Evolutionary conservation across 2,329 filamentous ascomycete species (phyloP).

Genomic region (Pezicula radicicola): DNA sequence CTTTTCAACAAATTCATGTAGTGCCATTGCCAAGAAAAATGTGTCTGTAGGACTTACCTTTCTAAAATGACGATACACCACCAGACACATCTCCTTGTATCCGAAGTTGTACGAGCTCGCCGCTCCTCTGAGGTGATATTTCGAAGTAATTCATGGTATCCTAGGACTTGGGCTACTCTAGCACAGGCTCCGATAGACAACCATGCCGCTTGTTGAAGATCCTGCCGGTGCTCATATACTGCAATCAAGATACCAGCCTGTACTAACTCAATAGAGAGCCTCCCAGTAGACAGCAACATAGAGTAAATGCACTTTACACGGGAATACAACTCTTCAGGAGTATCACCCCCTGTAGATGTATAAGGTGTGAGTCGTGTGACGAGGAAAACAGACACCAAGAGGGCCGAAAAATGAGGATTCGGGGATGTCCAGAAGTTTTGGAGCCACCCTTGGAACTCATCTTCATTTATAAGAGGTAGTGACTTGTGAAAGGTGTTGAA

Average conservation of each 20-base stretch:
- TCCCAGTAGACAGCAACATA: neutral
- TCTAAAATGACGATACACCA: slow-evolving; percentile 15
- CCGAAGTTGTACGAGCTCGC: neutral
- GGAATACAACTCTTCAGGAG: slow-evolving; percentile 9
- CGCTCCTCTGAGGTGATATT: neutral
- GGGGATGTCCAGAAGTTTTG: neutral
- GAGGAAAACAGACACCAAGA: slow-evolving; percentile 11
- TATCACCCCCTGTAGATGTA: neutral
- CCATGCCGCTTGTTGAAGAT: neutral
- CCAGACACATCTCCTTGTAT: slow-evolving; percentile 12
- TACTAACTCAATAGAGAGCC: neutral
- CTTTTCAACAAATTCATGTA: neutral
- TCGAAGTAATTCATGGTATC: neutral
- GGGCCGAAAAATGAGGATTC: slow-evolving; percentile 9
- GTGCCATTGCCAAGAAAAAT: neutral
- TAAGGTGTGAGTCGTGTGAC: slow-evolving; percentile 5
- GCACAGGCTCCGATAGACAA: neutral
- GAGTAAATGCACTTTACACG: neutral
- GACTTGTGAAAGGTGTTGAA: slow-evolving; percentile 8
- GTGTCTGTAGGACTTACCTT: slow-evolving; percentile 4
- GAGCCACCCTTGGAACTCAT: slow-evolving; percentile 8
- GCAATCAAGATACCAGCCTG: neutral
- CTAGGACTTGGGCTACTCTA: neutral
- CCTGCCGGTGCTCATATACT: neutral
- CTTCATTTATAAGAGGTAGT: slow-evolving; percentile 11